These are phyloP conservation scores for Basidiobolus meristosporus DNA, from an alignment of 371 early-diverging fungal genomes.

Conservation along the genomic window DNA sequence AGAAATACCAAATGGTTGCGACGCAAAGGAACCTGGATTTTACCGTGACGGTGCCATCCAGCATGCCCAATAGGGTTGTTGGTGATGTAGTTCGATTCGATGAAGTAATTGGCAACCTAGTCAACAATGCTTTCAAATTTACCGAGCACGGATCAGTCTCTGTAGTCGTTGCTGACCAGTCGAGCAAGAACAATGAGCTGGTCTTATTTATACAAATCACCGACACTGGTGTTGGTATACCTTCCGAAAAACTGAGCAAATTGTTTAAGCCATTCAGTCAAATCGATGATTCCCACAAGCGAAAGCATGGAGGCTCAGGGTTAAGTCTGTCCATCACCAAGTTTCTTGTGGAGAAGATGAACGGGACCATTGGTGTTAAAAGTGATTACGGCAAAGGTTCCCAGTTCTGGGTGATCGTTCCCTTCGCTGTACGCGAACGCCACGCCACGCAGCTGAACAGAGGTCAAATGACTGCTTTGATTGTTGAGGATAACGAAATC, in stretches of 20 bases:
- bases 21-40: constrained; percentile 41
- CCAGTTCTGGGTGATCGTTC: constrained; percentile 38
- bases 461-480: too few species aligned
- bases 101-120: constrained; percentile 67
- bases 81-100: constrained; percentile 55
- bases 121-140: constrained; percentile 75
- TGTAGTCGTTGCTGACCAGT: constrained; percentile 16
- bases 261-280: constrained; percentile 67
- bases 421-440: too few species aligned
- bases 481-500: neutral
- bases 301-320: constrained; percentile 70
- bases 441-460: too few species aligned
- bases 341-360: constrained; percentile 52
- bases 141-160: constrained; percentile 47
- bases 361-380: constrained; percentile 57
- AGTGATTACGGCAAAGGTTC: constrained; percentile 45
- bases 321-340: constrained; percentile 64
- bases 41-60: constrained; percentile 19
- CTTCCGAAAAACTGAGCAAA: constrained; percentile 40
- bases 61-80: constrained; percentile 41
- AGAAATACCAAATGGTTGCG: constrained; percentile 40
- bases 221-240: constrained; percentile 76
- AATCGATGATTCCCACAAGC: constrained; percentile 46
- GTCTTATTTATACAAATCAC: constrained; percentile 41
- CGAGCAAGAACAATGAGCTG: constrained; percentile 14